These are phyloP conservation scores for Actinidia polygama DNA, from an alignment of 179 eudicot species.

Conservation along the genomic window DNA sequence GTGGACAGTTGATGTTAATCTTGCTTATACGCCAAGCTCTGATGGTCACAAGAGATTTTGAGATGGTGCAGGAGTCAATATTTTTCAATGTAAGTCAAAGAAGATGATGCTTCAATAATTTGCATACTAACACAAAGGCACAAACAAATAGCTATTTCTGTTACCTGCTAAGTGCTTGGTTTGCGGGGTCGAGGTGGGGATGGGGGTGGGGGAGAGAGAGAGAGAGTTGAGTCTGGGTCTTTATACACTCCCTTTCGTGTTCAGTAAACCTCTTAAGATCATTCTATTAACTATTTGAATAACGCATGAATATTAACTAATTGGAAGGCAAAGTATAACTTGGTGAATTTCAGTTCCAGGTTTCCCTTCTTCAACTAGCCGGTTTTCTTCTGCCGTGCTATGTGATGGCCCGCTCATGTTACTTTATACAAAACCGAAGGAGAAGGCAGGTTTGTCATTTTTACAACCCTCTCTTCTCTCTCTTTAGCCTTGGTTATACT, in stretches of 20 bases:
- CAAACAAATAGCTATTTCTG: not conserved
- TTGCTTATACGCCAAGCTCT: conserved; percentile 74
- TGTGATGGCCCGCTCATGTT: conserved; percentile 70
- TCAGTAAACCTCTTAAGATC: not conserved
- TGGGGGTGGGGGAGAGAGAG: too few relatives aligned
- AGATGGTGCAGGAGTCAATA: conserved; percentile 58
- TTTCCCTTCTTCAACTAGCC: conserved; percentile 74
- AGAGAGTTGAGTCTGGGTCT: not conserved
- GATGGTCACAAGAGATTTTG: conserved; percentile 69
- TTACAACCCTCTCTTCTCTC: not conserved
- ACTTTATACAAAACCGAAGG: conserved; percentile 57
- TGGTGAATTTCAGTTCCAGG: conserved; percentile 59
- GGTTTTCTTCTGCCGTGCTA: conserved; percentile 87
- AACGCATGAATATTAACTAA: not conserved
- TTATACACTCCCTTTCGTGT: not conserved
- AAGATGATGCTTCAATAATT: not conserved
- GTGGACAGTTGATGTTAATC: conserved; percentile 71
- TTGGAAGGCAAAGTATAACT: not conserved
- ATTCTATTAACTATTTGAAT: not conserved
- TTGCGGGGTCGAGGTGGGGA: too few relatives aligned
- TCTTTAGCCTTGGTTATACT: too few relatives aligned
- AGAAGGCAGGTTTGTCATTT: conserved; percentile 61
- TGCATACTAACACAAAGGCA: not conserved
- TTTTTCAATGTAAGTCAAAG: conserved; percentile 56
- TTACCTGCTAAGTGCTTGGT: too few relatives aligned